Evolutionary conservation across 345 rosid genomes (phyloP), one percentile per base, ranked within the genome.

Genomic region (Durio zibethinus): DNA sequence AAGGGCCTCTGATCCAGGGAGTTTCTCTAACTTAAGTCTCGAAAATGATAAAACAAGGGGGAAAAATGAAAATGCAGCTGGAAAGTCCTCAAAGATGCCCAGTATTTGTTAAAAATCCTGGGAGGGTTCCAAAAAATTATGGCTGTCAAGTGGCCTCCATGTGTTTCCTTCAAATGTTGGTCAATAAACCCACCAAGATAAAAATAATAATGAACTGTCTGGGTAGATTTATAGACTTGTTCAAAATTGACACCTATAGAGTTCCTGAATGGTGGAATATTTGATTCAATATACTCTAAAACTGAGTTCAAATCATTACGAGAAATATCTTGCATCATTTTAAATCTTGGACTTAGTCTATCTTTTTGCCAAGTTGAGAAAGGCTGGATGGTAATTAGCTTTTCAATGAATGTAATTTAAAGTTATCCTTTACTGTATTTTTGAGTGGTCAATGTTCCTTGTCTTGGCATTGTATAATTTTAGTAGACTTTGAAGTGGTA

Each of bases 401-500:
- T 69, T 27, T 40, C 2, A 42, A 40, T 57, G 38, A 60, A 15
- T 15, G 47, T 56, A 57, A 12, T 69, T 47, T 59, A 25, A 7
- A 11, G 57, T 73, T 73, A 7, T 73, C 27, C 33, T 36, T 54
- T 38, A 43, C 65, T 69, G 54, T 56, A 70, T 45, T 73, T 59
- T 53, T 27, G 65, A 67, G 33, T 23, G 36, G 47, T 59, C 36
- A 66, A 42, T 38, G 12, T 68, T 7, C 23, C n/a, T 38, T 56
- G 16, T 73, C 54, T 47, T 40, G 10, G 12, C 50, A 21, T 73
- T 73, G 33, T 33, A 64, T 50, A 18, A 29, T 47, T 3, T 29
- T 10, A 18, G 54, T 36, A 69, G 65, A 43, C 63, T 83, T 69
- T 73, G 52, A 35, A 40, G 57, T 83, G 43, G 29, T 78, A 27